Percentiles rank a stretch among this genome's conserved stretches.
Evolutionary conservation across 2,329 filamentous ascomycete species (phyloP).

Genomic region (Paecilomyces sp.): DNA sequence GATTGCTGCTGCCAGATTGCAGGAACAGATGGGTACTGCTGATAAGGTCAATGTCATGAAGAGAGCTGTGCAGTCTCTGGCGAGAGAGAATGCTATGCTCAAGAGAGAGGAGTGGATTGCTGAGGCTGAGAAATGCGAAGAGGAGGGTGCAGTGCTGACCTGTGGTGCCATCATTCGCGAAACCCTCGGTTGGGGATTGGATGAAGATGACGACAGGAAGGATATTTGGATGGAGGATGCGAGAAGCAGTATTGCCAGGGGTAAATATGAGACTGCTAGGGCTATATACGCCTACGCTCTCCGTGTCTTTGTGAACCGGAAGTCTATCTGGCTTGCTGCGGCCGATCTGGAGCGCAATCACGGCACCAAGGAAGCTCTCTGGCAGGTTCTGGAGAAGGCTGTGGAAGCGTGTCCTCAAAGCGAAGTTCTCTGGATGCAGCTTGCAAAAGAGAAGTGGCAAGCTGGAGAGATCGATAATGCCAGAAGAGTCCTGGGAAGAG

Average conservation of each 20-base stretch:
- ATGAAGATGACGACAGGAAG: conserved; percentile 93
- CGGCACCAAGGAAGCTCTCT: conserved; percentile 73
- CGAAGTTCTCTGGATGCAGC: conserved; percentile 90
- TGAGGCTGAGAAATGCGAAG: conserved; percentile 90
- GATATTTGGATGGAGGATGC: conserved; percentile 96
- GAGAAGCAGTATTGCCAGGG: conserved; percentile 69
- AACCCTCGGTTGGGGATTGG: conserved; percentile 85
- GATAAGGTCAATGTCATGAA: conserved; percentile 88
- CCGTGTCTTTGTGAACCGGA: conserved; percentile 81
- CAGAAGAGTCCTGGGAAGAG: conserved; percentile 73
- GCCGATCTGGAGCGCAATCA: conserved; percentile 88
- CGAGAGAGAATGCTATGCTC: conserved; percentile 89
- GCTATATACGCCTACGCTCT: conserved; percentile 91
- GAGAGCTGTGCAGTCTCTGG: conserved; percentile 79
- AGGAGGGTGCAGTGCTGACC: conserved; percentile 79
- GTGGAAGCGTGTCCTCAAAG: conserved; percentile 88
- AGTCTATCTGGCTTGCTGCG: conserved; percentile 81
- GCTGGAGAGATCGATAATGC: conserved; percentile 82
- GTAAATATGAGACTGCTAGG: conserved; percentile 80
- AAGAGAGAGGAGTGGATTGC: conserved; percentile 96
- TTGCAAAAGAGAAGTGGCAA: conserved; percentile 91
- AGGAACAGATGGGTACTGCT: conserved; percentile 79
- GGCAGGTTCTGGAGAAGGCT: conserved; percentile 81
- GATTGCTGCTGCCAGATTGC: conserved; percentile 86
- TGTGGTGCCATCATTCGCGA: conserved; percentile 86